Conservation (phyloP, 169 alveolate genomes). For the Plasmodium coatneyi region DNA sequence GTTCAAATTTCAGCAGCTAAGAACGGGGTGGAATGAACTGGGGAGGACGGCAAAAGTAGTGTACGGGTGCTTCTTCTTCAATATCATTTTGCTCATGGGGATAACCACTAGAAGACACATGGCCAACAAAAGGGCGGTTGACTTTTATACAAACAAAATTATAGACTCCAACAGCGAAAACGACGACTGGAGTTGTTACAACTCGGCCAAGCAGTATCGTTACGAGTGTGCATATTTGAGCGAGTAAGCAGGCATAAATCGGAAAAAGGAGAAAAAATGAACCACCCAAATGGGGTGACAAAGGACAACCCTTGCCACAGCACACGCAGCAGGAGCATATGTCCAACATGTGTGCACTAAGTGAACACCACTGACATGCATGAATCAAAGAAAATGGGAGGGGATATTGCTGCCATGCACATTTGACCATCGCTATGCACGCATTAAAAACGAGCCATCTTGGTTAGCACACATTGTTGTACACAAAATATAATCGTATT, state of each 20-base stretch:
- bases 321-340: not conserved
- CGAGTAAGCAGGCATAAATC: slow-evolving; percentile 15
- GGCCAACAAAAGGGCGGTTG: slow-evolving; percentile 65
- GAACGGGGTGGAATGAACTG: slow-evolving; percentile 46
- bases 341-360: not conserved
- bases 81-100: slow-evolving; percentile 57
- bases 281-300: not conserved
- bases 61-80: slow-evolving; percentile 67
- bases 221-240: slow-evolving; percentile 77
- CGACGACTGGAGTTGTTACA: slow-evolving; percentile 81
- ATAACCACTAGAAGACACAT: slow-evolving; percentile 72
- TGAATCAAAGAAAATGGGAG: not conserved
- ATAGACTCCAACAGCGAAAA: slow-evolving; percentile 59
- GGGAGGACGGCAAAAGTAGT: slow-evolving; percentile 66
- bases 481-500: not conserved
- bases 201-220: slow-evolving; percentile 82
- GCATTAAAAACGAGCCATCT: not conserved
- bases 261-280: not conserved
- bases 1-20: slow-evolving; percentile 43
- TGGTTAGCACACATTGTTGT: not conserved
- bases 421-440: not conserved
- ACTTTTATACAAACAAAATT: slow-evolving; percentile 60
- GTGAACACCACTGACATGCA: not conserved
- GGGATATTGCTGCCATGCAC: not conserved
- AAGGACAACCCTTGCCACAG: not conserved